Percentiles rank a stretch among this genome's conserved stretches.
Evolutionary conservation across 176 grass and related monocot genomes (phyloP).

Genomic region (Otatea glauca): DNA sequence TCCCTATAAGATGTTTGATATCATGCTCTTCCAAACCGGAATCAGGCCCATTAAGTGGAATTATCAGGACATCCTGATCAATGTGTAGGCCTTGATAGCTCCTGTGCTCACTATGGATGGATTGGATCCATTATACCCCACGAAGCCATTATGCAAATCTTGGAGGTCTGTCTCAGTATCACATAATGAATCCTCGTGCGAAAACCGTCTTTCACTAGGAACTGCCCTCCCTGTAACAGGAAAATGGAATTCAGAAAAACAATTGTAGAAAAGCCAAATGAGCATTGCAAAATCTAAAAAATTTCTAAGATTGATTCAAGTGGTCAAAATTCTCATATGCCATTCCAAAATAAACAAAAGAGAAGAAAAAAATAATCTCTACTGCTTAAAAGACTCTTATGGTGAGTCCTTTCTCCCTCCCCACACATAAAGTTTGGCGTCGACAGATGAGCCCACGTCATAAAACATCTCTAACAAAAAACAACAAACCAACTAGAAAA

Average conservation of each 20-base stretch:
- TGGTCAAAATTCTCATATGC: neutral
- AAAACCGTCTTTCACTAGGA: slow-evolving; percentile 42
- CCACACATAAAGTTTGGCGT: no score
- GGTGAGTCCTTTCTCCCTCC: no score
- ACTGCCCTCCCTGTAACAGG: slow-evolving; percentile 37
- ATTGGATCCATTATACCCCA: slow-evolving; percentile 40
- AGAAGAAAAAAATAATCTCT: slow-evolving; percentile 2
- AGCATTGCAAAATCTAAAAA: neutral
- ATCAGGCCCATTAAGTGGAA: slow-evolving; percentile 53
- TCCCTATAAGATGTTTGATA: slow-evolving; percentile 55
- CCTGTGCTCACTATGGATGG: slow-evolving; percentile 24
- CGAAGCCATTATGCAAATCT: slow-evolving; percentile 40
- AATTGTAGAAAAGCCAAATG: slow-evolving; percentile 16
- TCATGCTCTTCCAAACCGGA: slow-evolving; percentile 42
- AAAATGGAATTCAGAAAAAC: slow-evolving; percentile 14
- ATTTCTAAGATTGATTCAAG: slow-evolving; percentile 23
- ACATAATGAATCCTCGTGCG: slow-evolving; percentile 45
- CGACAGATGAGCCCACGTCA: no score
- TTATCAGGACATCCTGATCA: slow-evolving; percentile 42
- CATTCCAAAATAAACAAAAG: slow-evolving; percentile 15
- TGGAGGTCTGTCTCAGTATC: slow-evolving; percentile 54
- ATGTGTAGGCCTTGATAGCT: slow-evolving; percentile 35
- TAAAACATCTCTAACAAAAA: no score
- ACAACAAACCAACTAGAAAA: no score
- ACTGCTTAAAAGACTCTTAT: no score